These are phyloP conservation scores for Hirsutella rhossiliensis DNA, from an alignment of 2,329 filamentous ascomycete species.

Conservation along the genomic window DNA sequence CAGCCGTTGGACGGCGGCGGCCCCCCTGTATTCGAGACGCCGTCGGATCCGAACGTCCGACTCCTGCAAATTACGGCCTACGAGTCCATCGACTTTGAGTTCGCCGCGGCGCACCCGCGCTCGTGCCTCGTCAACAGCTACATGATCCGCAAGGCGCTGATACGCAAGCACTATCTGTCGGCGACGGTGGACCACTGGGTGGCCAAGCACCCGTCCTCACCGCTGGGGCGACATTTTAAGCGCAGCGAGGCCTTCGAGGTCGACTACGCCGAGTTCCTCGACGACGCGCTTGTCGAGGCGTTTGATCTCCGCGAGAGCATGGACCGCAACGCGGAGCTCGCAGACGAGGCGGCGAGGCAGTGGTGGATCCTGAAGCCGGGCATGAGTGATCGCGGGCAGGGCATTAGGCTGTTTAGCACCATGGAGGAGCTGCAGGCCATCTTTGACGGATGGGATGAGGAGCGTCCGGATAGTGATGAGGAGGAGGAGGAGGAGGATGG, in stretches of 20 bases:
- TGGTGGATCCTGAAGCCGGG: slow-evolving; percentile 99
- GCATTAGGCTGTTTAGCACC: slow-evolving; percentile 78
- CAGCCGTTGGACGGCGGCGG: slow-evolving; percentile 17
- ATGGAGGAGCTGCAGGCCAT: slow-evolving; percentile 75
- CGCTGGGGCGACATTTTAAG: slow-evolving; percentile 60
- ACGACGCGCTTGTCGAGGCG: slow-evolving; percentile 82
- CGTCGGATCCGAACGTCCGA: slow-evolving; percentile 24
- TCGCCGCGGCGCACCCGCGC: slow-evolving; percentile 47
- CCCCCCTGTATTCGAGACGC: slow-evolving; percentile 21
- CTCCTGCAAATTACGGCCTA: slow-evolving; percentile 77
- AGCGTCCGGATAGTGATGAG: slow-evolving; percentile 51
- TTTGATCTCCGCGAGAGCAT: slow-evolving; percentile 78
- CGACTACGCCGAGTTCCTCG: slow-evolving; percentile 92
- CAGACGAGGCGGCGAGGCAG: slow-evolving; percentile 32
- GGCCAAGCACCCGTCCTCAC: slow-evolving; percentile 64
- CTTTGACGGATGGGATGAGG: slow-evolving; percentile 83
- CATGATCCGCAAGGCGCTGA: slow-evolving; percentile 89
- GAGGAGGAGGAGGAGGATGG: slow-evolving; percentile 41
- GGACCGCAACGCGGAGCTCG: slow-evolving; percentile 41
- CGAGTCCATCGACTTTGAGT: slow-evolving; percentile 76
- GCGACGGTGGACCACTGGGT: slow-evolving; percentile 77
- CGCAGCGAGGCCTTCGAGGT: slow-evolving; percentile 80
- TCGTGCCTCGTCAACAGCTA: slow-evolving; percentile 75
- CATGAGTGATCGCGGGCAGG: slow-evolving; percentile 94
- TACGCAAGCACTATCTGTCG: slow-evolving; percentile 88